phyloP scores from a whole-genome alignment of 106 monocot species.

The Ottelia alismoides region DNA sequence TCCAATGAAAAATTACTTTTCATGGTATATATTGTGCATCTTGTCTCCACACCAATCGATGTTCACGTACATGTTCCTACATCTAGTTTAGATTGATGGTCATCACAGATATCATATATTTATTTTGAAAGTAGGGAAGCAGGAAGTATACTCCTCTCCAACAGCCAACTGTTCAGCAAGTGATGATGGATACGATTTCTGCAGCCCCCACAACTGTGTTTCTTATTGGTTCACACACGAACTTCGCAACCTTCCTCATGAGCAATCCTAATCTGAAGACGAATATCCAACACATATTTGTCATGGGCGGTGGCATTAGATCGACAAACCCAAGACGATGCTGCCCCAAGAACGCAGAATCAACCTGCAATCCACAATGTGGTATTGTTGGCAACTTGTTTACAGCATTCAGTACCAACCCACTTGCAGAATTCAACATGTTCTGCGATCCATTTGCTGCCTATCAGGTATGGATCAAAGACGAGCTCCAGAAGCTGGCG shows the following conservation, averaged over 20 bases:
- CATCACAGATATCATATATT: no score
- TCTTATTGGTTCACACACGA: conserved; percentile 60
- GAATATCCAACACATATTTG: conserved; percentile 75
- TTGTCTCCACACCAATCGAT: no score
- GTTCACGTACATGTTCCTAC: no score
- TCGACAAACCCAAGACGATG: conserved; percentile 72
- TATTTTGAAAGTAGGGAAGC: conserved; percentile 35
- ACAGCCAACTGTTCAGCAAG: conserved; percentile 71
- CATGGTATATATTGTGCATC: no score
- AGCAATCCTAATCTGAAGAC: conserved; percentile 57
- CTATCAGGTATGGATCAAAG: conserved; percentile 29
- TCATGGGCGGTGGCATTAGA: conserved; percentile 86
- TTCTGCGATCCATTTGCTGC: conserved; percentile 84
- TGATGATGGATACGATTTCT: conserved; percentile 61
- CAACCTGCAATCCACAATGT: conserved; percentile 44
- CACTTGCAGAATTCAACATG: conserved; percentile 69
- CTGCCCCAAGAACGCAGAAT: conserved; percentile 28
- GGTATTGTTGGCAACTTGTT: conserved; percentile 60
- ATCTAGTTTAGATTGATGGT: no score
- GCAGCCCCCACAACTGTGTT: conserved; percentile 60
- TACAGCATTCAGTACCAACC: conserved; percentile 28
- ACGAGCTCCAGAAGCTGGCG: background rate
- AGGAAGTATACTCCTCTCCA: conserved; percentile 56
- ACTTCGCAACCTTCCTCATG: conserved; percentile 81
- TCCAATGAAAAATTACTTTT: no score